Percentiles rank a stretch among this genome's conserved stretches.
These are phyloP conservation scores for Fusarium sp. DNA, from an alignment of 2,329 filamentous ascomycete species.

Conservation along the genomic window DNA sequence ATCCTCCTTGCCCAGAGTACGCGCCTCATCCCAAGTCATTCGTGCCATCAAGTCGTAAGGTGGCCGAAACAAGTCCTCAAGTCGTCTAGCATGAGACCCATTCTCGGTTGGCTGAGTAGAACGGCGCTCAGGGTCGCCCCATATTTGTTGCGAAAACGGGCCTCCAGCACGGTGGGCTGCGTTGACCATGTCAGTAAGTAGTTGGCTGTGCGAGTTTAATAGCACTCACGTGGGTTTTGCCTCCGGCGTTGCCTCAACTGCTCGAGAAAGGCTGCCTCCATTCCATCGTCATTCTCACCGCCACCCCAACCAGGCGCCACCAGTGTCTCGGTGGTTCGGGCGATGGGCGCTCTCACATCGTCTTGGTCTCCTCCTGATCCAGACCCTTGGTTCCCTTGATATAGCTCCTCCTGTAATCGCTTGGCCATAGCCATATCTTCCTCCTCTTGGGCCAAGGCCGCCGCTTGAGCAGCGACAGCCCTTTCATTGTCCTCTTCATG, in stretches of 20 bases:
- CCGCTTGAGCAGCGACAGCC: conserved; percentile 53
- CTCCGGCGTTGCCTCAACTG: conserved; percentile 65
- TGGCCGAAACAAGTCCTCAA: conserved; percentile 92
- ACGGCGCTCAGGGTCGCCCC: conserved; percentile 44
- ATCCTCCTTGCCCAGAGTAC: conserved; percentile 83
- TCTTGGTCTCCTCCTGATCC: conserved; percentile 56
- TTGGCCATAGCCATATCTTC: conserved; percentile 95
- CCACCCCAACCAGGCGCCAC: conserved; percentile 71
- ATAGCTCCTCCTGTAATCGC: conserved; percentile 90
- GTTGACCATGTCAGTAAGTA: conserved; percentile 15
- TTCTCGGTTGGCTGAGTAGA: conserved; percentile 54
- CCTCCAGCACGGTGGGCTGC: conserved; percentile 43
- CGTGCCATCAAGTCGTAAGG: conserved; percentile 89
- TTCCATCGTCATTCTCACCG: conserved; percentile 58
- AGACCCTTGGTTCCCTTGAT: conserved; percentile 60
- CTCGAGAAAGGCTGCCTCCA: conserved; percentile 70
- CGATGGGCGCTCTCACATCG: conserved; percentile 87
- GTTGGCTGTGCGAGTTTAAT: not conserved
- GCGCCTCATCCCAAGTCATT: conserved; percentile 82
- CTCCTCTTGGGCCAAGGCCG: conserved; percentile 69
- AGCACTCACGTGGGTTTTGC: conserved; percentile 44
- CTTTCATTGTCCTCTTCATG: conserved; percentile 53
- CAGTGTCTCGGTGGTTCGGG: conserved; percentile 88
- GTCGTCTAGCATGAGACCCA: conserved; percentile 73
- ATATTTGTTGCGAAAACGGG: conserved; percentile 53